phyloP scores from a whole-genome alignment of 2,329 filamentous ascomycete genomes.

The Emydomyces testavorans region DNA sequence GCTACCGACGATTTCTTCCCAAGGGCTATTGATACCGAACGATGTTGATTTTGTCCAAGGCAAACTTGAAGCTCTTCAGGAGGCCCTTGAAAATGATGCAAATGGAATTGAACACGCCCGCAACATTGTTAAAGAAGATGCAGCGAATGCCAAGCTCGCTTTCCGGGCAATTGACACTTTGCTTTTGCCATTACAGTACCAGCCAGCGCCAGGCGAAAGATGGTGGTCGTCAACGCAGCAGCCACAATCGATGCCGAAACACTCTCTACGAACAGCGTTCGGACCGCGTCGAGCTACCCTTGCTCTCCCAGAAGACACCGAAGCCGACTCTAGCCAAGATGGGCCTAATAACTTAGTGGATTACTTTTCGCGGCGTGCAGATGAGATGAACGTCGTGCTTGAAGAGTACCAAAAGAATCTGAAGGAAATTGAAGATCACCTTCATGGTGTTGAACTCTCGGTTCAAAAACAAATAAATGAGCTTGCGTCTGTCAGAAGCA shows the following conservation, averaged over 20 bases:
- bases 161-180: slow-evolving; percentile 66
- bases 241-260: slow-evolving; percentile 28
- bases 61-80: slow-evolving; percentile 52
- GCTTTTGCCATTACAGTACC: slow-evolving; percentile 55
- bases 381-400: slow-evolving; percentile 50
- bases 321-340: slow-evolving; percentile 36
- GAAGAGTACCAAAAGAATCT: slow-evolving; percentile 48
- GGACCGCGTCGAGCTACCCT: slow-evolving; percentile 31
- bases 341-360: slow-evolving; percentile 50
- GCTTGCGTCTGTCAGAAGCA: slow-evolving; percentile 35
- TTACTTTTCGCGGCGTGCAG: slow-evolving; percentile 52
- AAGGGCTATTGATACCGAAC: slow-evolving; percentile 52
- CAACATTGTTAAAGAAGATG: slow-evolving; percentile 51
- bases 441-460: slow-evolving; percentile 51
- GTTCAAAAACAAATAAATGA: slow-evolving; percentile 51
- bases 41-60: slow-evolving; percentile 54
- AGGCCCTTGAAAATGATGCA: slow-evolving; percentile 52
- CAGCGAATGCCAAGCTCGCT: slow-evolving; percentile 56
- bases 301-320: slow-evolving; percentile 38
- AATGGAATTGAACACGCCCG: slow-evolving; percentile 48
- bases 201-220: slow-evolving; percentile 36
- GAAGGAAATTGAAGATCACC: slow-evolving; percentile 53
- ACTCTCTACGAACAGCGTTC: slow-evolving; percentile 30
- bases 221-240: slow-evolving; percentile 34
- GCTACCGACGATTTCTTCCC: slow-evolving; percentile 50